Conservation (phyloP, 2,329 filamentous ascomycete species). For the Rhynchosporium secalis region DNA sequence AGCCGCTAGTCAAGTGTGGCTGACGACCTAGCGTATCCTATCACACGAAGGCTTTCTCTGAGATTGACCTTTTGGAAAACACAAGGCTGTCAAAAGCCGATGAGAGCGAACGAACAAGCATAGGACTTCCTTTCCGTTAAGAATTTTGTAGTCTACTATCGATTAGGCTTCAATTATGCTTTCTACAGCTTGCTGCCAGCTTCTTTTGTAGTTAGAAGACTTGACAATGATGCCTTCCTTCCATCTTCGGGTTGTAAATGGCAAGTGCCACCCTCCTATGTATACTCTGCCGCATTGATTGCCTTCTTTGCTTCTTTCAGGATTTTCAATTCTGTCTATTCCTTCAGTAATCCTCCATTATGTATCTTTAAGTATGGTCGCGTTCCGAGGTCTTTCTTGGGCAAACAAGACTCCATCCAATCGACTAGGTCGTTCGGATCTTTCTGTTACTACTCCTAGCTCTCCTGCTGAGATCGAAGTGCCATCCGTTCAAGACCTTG, state of each 20-base stretch:
- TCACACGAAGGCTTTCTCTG: neutral
- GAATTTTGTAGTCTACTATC: neutral
- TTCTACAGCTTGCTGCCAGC: no score
- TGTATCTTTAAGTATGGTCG: slow-evolving; percentile 26
- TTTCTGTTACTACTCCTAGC: slow-evolving; percentile 5
- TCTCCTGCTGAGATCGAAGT: slow-evolving; percentile 2
- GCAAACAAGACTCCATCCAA: slow-evolving; percentile 19
- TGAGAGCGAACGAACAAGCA: neutral
- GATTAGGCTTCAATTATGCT: no score
- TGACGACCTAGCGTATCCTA: neutral
- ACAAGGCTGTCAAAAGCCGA: slow-evolving; percentile 7
- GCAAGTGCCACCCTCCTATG: neutral
- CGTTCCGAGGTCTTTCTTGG: slow-evolving; percentile 20
- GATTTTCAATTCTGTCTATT: neutral
- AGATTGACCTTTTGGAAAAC: neutral
- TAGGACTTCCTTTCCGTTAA: neutral
- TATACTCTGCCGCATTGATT: neutral
- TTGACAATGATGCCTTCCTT: neutral
- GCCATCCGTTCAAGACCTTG: slow-evolving; percentile 12
- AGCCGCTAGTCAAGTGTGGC: slow-evolving; percentile 22
- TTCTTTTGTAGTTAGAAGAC: no score
- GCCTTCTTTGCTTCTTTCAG: neutral
- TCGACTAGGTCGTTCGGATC: slow-evolving; percentile 12
- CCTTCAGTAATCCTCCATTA: neutral
- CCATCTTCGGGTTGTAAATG: neutral